Conservation (phyloP, 257 asterid genomes). For the Paulownia fortunei region DNA sequence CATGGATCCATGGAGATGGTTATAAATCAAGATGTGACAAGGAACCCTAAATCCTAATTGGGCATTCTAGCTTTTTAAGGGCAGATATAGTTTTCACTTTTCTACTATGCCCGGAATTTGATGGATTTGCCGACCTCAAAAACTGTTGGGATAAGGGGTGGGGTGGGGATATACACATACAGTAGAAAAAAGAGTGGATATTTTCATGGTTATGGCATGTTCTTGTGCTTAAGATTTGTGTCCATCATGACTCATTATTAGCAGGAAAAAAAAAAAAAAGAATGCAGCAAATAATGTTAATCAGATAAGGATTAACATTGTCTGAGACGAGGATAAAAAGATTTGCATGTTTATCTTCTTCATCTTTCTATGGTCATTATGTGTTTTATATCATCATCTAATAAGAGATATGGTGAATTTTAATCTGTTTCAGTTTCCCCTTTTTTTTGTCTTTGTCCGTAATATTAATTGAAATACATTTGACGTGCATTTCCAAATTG, state of each 20-base stretch:
- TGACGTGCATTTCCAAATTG: too few relatives aligned
- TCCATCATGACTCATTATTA: slow-evolving; percentile 34
- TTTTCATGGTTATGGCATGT: slow-evolving; percentile 4
- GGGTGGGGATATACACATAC: background rate
- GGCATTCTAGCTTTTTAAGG: slow-evolving; percentile 19
- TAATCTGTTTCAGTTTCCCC: background rate
- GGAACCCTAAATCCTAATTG: slow-evolving; percentile 30
- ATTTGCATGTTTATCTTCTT: slow-evolving; percentile 29
- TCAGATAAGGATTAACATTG: slow-evolving; percentile 40
- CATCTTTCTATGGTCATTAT: background rate
- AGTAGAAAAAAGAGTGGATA: background rate
- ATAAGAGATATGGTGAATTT: background rate
- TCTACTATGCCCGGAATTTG: slow-evolving; percentile 16
- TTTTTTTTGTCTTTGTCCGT: background rate
- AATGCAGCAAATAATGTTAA: background rate
- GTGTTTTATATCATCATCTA: background rate
- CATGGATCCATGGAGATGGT: slow-evolving; percentile 30
- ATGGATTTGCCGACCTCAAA: slow-evolving; percentile 32
- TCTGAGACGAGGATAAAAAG: slow-evolving; percentile 17
- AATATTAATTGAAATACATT: background rate
- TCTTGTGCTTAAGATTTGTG: background rate
- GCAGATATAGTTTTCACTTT: slow-evolving; percentile 29
- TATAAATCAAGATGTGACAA: slow-evolving; percentile 38
- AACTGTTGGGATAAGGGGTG: slow-evolving; percentile 37
- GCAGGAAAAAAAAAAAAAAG: slow-evolving; percentile 3